These are phyloP conservation scores for Talaromyces stipitatus DNA, from an alignment of 495 filamentous ascomycete species.

Conservation along the genomic window DNA sequence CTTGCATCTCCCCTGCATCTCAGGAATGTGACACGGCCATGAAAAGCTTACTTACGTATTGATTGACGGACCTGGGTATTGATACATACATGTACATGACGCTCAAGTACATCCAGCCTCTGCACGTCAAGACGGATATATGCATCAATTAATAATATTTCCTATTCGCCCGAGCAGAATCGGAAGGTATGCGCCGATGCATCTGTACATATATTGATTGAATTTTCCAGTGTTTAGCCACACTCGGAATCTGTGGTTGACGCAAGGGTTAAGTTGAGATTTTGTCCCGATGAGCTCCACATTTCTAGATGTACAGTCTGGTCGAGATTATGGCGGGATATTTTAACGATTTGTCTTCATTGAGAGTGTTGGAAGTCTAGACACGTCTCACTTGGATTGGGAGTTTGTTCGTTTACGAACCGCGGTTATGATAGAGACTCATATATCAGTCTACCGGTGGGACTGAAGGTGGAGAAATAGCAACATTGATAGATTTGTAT, in stretches of 20 bases:
- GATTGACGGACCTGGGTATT: not conserved
- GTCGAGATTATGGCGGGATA: not conserved
- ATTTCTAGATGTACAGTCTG: not conserved
- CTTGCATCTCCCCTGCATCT: not conserved
- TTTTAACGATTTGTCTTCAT: not conserved
- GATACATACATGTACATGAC: not conserved
- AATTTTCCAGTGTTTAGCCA: not conserved
- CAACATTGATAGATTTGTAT: too few relatives aligned
- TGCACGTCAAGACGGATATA: not conserved
- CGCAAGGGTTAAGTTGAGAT: not conserved
- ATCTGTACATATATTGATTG: not conserved
- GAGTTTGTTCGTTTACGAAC: too few relatives aligned
- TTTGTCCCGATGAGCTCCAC: not conserved
- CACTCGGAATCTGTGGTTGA: not conserved
- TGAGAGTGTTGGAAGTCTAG: too few relatives aligned
- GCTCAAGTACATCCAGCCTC: too few relatives aligned
- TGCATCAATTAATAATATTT: not conserved
- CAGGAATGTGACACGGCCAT: conserved; percentile 6
- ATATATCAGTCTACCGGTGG: too few relatives aligned
- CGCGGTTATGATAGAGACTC: too few relatives aligned
- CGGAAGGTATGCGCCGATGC: not conserved
- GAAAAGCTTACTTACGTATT: conserved; percentile 3
- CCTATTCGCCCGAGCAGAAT: not conserved
- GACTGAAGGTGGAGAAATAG: too few relatives aligned
- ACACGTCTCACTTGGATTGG: too few relatives aligned